Evolutionary conservation across 352 stramenopile species (phyloP), one percentile per base, ranked within the genome.

Genomic region (Pythium rishiriense): DNA sequence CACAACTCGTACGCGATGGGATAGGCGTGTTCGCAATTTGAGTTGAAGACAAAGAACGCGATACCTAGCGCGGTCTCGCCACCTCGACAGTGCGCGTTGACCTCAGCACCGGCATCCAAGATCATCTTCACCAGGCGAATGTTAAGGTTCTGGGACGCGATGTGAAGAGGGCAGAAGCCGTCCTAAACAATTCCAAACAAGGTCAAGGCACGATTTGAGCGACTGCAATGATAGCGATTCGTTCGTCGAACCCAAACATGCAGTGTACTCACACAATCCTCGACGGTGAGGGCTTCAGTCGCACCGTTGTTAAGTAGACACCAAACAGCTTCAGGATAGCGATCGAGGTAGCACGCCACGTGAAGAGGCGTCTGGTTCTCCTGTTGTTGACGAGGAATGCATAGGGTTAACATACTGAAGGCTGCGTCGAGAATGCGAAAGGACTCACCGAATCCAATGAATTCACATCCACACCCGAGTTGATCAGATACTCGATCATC

Each of bases 151-250:
- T 67, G 50, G 15, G 60, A 52, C 2, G 51, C 60, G 24, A 67
- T 67, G 43, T 67, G 60, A 15, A 67, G 60, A 14, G 60, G 60
- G 17, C 60, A 67, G 39, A 67, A 67, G 1, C 60, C 60, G 22
- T 61, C 51, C 60, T 64, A 45, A n/a, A 8, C 10, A 35, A 11
- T 8, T 8, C 21, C 24, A 37, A 49, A n/a, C n/a, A n/a, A n/a
- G n/a, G n/a, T n/a, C n/a, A n/a, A n/a, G n/a, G n/a, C n/a, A n/a
- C n/a, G n/a, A n/a, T n/a, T n/a, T n/a, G n/a, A n/a, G n/a, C n/a
- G n/a, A n/a, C n/a, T n/a, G n/a, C n/a, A n/a, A n/a, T n/a, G n/a
- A n/a, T n/a, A n/a, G n/a, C n/a, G n/a, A n/a, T 24, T 46, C 39
- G 3, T 12, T 46, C 41, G 41, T 9, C 19, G 7, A n/a, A 24